phyloP scores from a whole-genome alignment of 768 basidiomycete species.

The Pholiota conissans region DNA sequence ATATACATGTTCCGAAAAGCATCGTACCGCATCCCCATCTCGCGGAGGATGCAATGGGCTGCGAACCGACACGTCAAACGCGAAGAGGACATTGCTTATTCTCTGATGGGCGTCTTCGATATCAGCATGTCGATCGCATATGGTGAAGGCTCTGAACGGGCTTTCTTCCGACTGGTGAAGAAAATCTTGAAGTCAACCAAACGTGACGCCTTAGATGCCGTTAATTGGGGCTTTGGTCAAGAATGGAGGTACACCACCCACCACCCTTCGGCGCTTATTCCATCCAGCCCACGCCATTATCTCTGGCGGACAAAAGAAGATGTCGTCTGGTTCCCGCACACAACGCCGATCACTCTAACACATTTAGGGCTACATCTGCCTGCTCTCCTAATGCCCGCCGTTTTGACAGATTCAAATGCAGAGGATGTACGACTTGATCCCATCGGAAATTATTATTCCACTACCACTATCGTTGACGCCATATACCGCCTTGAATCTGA shows the following conservation, averaged over 20 bases:
- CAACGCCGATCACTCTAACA: not conserved
- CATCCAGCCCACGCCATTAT: not conserved
- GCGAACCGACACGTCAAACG: conserved; percentile 6
- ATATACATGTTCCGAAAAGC: not conserved
- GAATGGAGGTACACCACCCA: not conserved
- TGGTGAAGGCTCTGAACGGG: conserved; percentile 13
- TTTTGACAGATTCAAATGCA: not conserved
- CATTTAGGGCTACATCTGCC: not conserved
- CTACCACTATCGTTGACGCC: not conserved
- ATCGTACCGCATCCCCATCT: not conserved
- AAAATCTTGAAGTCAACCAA: conserved; percentile 1
- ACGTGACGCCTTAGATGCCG: not conserved
- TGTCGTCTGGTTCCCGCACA: not conserved
- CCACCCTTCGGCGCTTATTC: not conserved
- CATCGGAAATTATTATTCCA: not conserved
- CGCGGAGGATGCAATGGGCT: conserved; percentile 12
- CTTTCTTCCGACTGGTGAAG: conserved; percentile 12
- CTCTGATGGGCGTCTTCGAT: no score
- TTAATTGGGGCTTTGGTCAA: not conserved
- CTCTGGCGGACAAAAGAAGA: not conserved
- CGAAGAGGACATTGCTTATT: conserved; percentile 11
- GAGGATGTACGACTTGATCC: not conserved
- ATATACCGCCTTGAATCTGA: not conserved
- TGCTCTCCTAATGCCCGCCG: not conserved
- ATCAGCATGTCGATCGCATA: no score